Evolutionary conservation across 1,284 basidiomycete genomes (phyloP).

Genomic region (Tetrapyrgos nigripes): DNA sequence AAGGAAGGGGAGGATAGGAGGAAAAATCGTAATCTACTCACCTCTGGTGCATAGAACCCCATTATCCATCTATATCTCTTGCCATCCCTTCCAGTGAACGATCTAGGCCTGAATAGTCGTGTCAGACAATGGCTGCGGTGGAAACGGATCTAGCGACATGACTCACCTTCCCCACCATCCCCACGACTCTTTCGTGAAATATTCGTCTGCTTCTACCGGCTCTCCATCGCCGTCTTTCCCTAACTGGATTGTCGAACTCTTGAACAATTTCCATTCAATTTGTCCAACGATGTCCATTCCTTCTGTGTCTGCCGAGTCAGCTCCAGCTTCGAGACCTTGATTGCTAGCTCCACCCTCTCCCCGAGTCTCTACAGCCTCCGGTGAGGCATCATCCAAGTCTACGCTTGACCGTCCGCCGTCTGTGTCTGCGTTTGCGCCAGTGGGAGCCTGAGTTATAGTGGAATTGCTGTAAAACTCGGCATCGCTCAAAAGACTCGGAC

Average conservation of each 20-base stretch:
- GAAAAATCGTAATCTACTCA: background rate
- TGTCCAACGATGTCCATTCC: background rate
- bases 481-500: too few relatives aligned
- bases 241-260: constrained; percentile 3
- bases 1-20: background rate
- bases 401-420: background rate
- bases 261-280: background rate
- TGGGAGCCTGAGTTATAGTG: too few relatives aligned
- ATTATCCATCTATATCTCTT: constrained; percentile 7
- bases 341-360: background rate
- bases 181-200: constrained; percentile 3
- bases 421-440: too few relatives aligned
- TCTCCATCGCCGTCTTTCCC: background rate
- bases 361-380: background rate
- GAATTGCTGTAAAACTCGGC: too few relatives aligned
- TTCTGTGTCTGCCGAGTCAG: background rate
- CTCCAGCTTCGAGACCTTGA: background rate
- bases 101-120: too few relatives aligned
- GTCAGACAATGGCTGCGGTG: too few relatives aligned
- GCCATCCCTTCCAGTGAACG: background rate
- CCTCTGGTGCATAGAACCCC: constrained; percentile 5
- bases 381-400: background rate
- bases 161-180: constrained; percentile 2
- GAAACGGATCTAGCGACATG: too few relatives aligned
- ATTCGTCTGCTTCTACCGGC: background rate